Percentiles rank a stretch among this genome's conserved stretches.
Evolutionary conservation across 202 grass and related monocot species (phyloP).

Genomic region (Musa balbisiana): DNA sequence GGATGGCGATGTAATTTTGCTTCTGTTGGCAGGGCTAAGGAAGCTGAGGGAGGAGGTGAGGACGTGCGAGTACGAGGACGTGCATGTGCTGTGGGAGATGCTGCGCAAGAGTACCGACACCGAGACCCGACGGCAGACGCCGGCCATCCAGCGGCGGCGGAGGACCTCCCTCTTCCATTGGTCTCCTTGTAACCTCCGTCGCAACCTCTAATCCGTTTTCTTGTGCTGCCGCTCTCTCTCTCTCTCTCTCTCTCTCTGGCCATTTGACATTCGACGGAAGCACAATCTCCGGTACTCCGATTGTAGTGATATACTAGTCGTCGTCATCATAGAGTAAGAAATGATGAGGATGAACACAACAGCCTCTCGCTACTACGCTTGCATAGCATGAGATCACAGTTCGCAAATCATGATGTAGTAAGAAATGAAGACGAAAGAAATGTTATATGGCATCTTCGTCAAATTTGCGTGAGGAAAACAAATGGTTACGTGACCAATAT

Average conservation of each 20-base stretch:
- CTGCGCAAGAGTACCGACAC: conserved; percentile 26
- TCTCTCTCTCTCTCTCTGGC: too few relatives aligned
- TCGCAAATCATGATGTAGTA: too few relatives aligned
- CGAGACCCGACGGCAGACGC: neutral
- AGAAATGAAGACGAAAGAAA: too few relatives aligned
- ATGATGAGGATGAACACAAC: too few relatives aligned
- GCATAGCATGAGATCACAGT: too few relatives aligned
- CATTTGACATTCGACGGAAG: neutral
- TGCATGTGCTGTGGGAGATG: conserved; percentile 80
- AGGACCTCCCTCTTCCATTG: neutral
- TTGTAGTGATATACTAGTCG: too few relatives aligned
- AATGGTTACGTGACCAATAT: too few relatives aligned
- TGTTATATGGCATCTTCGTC: too few relatives aligned
- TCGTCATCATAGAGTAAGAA: neutral
- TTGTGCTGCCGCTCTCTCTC: neutral
- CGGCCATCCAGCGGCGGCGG: neutral
- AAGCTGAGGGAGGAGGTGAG: conserved; percentile 46
- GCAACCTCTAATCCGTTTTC: neutral
- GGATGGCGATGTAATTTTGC: neutral
- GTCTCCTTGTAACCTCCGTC: neutral
- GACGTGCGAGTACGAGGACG: conserved; percentile 63
- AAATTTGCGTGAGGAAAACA: too few relatives aligned
- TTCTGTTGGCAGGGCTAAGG: conserved; percentile 27
- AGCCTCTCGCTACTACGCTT: too few relatives aligned
- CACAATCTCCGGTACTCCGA: too few relatives aligned